These are phyloP conservation scores for Fallopia convolvulus DNA, from an alignment of 148 eudicot species.

Conservation along the genomic window DNA sequence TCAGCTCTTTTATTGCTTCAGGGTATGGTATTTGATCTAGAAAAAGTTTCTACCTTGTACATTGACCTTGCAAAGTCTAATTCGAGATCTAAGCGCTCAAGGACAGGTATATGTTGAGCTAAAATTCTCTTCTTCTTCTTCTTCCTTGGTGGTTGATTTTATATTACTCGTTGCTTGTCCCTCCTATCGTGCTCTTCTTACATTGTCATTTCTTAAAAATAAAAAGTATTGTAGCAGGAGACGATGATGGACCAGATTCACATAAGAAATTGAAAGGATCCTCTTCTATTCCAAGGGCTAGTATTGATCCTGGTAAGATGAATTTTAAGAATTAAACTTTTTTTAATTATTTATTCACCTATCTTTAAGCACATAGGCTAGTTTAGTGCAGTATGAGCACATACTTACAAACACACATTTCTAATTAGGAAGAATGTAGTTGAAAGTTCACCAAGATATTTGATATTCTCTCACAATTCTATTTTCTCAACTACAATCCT, in stretches of 20 bases:
- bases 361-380: background rate
- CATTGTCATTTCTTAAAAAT: conserved; percentile 5
- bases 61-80: conserved; percentile 96
- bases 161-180: background rate
- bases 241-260: conserved; percentile 48
- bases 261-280: conserved; percentile 69
- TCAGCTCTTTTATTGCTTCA: conserved; percentile 18
- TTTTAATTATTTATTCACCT: background rate
- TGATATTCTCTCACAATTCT: background rate
- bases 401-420: background rate
- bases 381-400: background rate
- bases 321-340: conserved; percentile 4
- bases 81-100: conserved; percentile 83
- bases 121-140: background rate
- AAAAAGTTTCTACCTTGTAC: conserved; percentile 71
- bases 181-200: background rate
- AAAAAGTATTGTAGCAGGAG: conserved; percentile 25
- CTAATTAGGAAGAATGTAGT: background rate
- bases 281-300: conserved; percentile 39
- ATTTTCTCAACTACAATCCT: conserved; percentile 22
- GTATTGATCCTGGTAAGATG: conserved; percentile 59
- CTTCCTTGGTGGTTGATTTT: background rate
- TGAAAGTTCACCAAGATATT: conserved; percentile 3
- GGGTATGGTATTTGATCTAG: conserved; percentile 96
- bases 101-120: conserved; percentile 43